Evolutionary conservation across 208 protist genomes (phyloP).

Genomic region (Leishmania tarentolae): DNA sequence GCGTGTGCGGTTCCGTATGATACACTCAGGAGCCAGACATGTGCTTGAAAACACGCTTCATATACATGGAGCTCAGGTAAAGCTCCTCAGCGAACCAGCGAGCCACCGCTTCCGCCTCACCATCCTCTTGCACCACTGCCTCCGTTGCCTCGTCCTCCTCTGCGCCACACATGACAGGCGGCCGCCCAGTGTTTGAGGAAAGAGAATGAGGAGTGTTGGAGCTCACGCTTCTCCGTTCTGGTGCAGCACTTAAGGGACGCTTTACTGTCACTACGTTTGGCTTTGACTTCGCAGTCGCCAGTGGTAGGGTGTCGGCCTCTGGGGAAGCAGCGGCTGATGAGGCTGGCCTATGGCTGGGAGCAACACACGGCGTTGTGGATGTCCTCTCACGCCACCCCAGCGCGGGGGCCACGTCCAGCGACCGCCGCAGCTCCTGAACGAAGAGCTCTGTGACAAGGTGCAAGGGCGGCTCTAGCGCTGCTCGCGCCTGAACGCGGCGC

Average conservation of each 20-base stretch:
- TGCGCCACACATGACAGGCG: neutral
- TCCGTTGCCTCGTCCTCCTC: constrained; percentile 10
- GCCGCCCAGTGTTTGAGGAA: constrained; percentile 1
- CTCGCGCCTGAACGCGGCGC: constrained; percentile 56
- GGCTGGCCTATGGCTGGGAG: neutral
- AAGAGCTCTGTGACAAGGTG: constrained; percentile 56
- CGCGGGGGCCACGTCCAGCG: constrained; percentile 5
- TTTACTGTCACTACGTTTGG: constrained; percentile 14
- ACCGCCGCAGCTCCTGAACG: constrained; percentile 23
- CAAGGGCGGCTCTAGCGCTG: constrained; percentile 50
- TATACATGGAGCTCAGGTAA: constrained; percentile 38
- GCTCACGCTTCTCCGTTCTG: neutral
- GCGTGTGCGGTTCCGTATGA: neutral
- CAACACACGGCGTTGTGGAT: neutral
- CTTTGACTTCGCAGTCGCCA: neutral
- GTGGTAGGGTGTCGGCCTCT: neutral
- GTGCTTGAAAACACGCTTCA: constrained; percentile 35
- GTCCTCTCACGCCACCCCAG: constrained; percentile 6
- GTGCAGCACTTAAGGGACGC: constrained; percentile 1
- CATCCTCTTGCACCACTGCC: neutral
- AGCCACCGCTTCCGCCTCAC: constrained; percentile 2
- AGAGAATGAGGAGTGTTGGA: constrained; percentile 4
- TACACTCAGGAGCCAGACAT: constrained; percentile 15
- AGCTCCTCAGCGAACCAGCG: constrained; percentile 31
- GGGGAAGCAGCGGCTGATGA: neutral